phyloP scores from a whole-genome alignment of 78 protist genomes.

The Polysphondylium violaceum region DNA sequence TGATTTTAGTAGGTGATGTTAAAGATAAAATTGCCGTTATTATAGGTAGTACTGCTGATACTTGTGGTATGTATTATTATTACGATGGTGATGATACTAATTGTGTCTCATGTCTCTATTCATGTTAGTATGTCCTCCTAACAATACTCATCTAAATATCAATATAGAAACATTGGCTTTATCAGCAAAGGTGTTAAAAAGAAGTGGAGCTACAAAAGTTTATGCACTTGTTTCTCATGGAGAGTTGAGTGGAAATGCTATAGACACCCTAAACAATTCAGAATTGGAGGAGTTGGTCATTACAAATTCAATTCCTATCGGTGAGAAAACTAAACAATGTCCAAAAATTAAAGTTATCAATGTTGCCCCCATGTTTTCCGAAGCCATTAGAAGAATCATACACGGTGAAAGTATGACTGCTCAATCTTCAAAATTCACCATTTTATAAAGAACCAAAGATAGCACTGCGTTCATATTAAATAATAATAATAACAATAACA shows the following conservation, averaged over 20 bases:
- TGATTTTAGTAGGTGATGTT: slow-evolving; percentile 89
- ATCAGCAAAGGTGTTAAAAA: slow-evolving; percentile 77
- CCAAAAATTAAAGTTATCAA: slow-evolving; percentile 83
- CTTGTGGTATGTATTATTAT: slow-evolving; percentile 57
- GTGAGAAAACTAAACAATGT: slow-evolving; percentile 34
- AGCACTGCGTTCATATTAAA: no score
- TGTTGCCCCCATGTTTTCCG: slow-evolving; percentile 89
- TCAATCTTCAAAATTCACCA: slow-evolving; percentile 43
- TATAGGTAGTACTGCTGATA: slow-evolving; percentile 88
- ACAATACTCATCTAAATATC: background rate
- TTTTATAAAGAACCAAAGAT: slow-evolving; percentile 22
- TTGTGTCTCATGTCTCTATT: background rate
- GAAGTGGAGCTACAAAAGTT: slow-evolving; percentile 84
- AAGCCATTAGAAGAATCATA: slow-evolving; percentile 91
- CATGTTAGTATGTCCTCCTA: background rate
- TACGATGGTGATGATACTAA: background rate
- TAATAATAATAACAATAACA: slow-evolving; percentile 1
- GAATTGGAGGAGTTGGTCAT: slow-evolving; percentile 81
- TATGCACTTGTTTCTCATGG: slow-evolving; percentile 75
- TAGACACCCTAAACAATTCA: slow-evolving; percentile 81
- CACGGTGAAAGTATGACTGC: slow-evolving; percentile 82
- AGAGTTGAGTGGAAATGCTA: slow-evolving; percentile 83
- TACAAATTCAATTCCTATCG: slow-evolving; percentile 89
- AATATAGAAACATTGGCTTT: slow-evolving; percentile 81
- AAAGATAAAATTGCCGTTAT: slow-evolving; percentile 65